phyloP scores from a whole-genome alignment of 805 yeast species.

The Grigorovia humatica region DNA sequence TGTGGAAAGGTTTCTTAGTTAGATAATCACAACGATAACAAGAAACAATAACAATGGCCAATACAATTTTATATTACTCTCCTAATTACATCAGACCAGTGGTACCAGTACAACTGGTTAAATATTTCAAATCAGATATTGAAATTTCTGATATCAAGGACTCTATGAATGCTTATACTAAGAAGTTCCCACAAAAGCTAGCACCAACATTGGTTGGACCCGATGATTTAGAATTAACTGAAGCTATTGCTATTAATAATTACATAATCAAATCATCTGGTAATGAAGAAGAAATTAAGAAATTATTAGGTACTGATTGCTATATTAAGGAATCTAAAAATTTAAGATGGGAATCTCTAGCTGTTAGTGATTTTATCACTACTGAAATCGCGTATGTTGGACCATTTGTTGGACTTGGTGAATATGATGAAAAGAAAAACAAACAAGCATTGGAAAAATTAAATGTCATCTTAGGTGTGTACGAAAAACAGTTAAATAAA shows the following conservation, averaged over 20 bases:
- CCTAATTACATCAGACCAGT: slow-evolving; percentile 37
- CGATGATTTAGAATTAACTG: slow-evolving; percentile 62
- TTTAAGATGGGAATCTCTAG: slow-evolving; percentile 66
- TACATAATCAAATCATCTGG: slow-evolving; percentile 34
- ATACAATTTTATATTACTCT: slow-evolving; percentile 12
- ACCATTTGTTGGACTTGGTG: slow-evolving; percentile 47
- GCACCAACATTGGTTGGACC: slow-evolving; percentile 63
- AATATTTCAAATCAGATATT: slow-evolving; percentile 51
- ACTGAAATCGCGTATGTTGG: slow-evolving; percentile 38
- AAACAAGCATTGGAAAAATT: slow-evolving; percentile 34
- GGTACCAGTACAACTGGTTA: slow-evolving; percentile 38
- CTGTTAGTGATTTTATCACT: slow-evolving; percentile 55
- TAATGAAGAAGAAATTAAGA: slow-evolving; percentile 28
- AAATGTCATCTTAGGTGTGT: slow-evolving; percentile 32
- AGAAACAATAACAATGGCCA: slow-evolving; percentile 37
- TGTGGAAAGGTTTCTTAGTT: neutral
- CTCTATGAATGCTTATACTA: slow-evolving; percentile 24
- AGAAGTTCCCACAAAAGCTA: slow-evolving; percentile 52
- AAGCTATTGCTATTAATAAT: slow-evolving; percentile 50
- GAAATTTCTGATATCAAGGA: slow-evolving; percentile 32
- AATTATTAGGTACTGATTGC: slow-evolving; percentile 41
- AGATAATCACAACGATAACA: neutral
- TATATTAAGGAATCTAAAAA: slow-evolving; percentile 33
- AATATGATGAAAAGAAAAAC: slow-evolving; percentile 62
- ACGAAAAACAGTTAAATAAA: slow-evolving; percentile 48